Base-by-base conservation (phyloP, 805 yeast species). In the Candida manassasensis region DNA sequence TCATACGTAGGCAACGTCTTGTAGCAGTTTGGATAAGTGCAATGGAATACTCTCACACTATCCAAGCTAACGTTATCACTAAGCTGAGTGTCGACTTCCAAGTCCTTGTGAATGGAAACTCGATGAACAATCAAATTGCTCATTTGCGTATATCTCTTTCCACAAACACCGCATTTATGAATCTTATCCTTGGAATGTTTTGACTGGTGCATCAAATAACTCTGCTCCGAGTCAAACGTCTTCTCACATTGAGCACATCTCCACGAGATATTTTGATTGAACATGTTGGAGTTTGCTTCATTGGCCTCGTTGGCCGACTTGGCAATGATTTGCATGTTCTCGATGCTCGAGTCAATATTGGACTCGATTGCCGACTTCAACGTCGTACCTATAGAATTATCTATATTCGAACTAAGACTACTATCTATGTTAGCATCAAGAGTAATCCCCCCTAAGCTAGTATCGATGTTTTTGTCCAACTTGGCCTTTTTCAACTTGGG, bases 21-120 rank as follows among this genome's bases (percentile, higher is more conserved):
- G 13, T 28, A 27, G 27, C 46, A 42, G 15, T 33, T 28, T 4
- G 33, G 22, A 9, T 21, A 36, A n/a, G 29, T 28, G 32, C 46
- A 42, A 34, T 42, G 46, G 22, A 37, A 40, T 13, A 42, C 46
- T 19, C 46, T 29, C 11, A 39, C 37, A 17, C 37, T 36, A 12
- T 30, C 34, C 10, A 38, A 36, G 29, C 34, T 32, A 12, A 34
- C 31, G 10, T 21, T 27, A 28, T 19, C 12, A 15, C 32, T 18
- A 18, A 24, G 19, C 5, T 15, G 19, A n/a, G 21, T 21, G 15
- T 36, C 32, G n/a, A 37, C 27, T 19, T 38, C 34, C 17, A 42
- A 32, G 34, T 42, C 43, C 12, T 36, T 37, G 29, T 42, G 46
- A 19, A 42, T 37, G 11, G 28, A 29, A n/a, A 40, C 38, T 26